Evolutionary conservation across 2,329 filamentous ascomycete genomes (phyloP).

Genomic region (Colletotrichum salicis): DNA sequence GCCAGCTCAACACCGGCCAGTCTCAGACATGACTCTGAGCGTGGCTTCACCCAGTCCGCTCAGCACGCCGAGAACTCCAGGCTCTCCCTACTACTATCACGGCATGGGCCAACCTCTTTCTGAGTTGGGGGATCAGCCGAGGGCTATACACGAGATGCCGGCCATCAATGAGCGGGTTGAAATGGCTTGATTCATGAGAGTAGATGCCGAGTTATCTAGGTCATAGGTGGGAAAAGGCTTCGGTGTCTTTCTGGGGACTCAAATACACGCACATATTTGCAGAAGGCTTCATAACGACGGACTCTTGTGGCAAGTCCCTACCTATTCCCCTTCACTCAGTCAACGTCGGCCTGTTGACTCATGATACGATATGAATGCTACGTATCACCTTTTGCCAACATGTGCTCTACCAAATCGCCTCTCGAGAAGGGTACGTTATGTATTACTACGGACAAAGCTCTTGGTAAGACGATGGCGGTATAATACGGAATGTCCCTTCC

Average conservation of each 20-base stretch:
- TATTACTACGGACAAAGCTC: no score
- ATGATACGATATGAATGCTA: not conserved
- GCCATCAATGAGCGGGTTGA: slow-evolving; percentile 21
- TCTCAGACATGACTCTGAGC: not conserved
- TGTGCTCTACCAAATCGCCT: no score
- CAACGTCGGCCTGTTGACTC: not conserved
- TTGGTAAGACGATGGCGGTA: no score
- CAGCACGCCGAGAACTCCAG: slow-evolving; percentile 14
- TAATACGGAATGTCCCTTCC: no score
- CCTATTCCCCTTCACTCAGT: no score
- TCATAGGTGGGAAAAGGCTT: not conserved
- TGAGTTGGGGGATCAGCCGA: slow-evolving; percentile 6
- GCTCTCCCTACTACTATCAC: not conserved
- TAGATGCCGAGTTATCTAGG: not conserved
- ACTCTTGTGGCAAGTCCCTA: not conserved
- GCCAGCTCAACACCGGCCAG: not conserved
- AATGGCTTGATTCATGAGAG: not conserved
- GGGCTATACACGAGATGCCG: slow-evolving; percentile 24
- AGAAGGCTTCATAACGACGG: not conserved
- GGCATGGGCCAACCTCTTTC: not conserved
- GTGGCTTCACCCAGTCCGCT: slow-evolving; percentile 1
- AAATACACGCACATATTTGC: not conserved
- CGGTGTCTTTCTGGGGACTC: not conserved
- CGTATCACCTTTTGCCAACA: no score
- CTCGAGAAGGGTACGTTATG: no score